These are phyloP conservation scores for Aspergillus fischeri DNA, from an alignment of 2,329 filamentous ascomycete species.

Conservation along the genomic window DNA sequence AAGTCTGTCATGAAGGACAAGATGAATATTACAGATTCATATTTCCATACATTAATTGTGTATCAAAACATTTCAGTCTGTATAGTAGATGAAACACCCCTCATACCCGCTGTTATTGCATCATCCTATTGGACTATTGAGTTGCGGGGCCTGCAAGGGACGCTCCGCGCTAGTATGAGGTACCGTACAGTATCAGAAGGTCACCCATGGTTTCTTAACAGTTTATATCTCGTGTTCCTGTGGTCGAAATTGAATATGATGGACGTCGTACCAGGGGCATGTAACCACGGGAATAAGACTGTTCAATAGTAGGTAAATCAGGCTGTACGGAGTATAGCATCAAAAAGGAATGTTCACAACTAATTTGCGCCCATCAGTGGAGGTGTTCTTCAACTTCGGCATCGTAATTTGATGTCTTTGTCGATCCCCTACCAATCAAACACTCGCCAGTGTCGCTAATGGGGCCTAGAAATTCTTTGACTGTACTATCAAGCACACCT, in stretches of 20 bases:
- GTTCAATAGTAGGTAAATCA: not conserved
- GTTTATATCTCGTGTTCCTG: constrained; percentile 7
- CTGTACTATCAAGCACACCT: not conserved
- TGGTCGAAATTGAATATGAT: not conserved
- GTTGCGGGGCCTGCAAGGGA: constrained; percentile 16
- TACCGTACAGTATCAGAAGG: constrained; percentile 14
- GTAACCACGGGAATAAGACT: not conserved
- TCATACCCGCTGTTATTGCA: constrained; percentile 3
- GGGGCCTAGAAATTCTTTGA: not conserved
- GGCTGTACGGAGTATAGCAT: not conserved
- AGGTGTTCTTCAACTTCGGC: not conserved
- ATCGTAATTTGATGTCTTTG: not conserved
- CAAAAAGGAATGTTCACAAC: not conserved
- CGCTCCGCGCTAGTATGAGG: constrained; percentile 10
- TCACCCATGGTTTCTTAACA: constrained; percentile 15
- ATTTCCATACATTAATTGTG: not conserved
- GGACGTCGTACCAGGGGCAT: not conserved
- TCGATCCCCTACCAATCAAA: not conserved
- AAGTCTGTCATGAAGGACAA: not conserved
- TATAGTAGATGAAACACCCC: constrained; percentile 8
- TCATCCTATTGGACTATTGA: constrained; percentile 11
- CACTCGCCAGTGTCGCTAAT: not conserved
- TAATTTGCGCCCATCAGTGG: not conserved
- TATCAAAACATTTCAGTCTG: not conserved
- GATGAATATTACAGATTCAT: not conserved